phyloP scores from a whole-genome alignment of 306 rosid species.

The Senna siamea region DNA sequence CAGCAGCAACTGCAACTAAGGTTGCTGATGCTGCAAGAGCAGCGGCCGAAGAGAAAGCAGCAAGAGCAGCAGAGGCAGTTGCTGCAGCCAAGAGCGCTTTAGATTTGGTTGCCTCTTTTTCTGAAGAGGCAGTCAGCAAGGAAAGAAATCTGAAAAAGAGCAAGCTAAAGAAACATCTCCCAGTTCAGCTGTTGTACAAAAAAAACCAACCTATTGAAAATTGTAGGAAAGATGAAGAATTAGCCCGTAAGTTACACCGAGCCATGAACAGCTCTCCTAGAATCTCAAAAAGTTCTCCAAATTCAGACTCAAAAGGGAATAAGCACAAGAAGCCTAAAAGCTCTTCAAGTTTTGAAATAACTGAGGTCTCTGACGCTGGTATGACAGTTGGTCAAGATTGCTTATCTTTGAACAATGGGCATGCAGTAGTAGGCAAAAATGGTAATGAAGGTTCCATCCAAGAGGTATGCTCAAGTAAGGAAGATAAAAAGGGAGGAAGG shows the following conservation, averaged over 20 bases:
- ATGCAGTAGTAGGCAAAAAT: constrained; percentile 49
- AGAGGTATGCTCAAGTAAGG: constrained; percentile 64
- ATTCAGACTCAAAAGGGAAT: constrained; percentile 64
- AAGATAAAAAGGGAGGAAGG: constrained; percentile 53
- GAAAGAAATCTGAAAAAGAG: constrained; percentile 71
- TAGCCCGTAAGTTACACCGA: constrained; percentile 86
- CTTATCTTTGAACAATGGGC: constrained; percentile 60
- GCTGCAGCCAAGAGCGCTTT: constrained; percentile 88
- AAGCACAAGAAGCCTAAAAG: constrained; percentile 70
- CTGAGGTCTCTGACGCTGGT: constrained; percentile 55
- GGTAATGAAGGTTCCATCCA: constrained; percentile 56
- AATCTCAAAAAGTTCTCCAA: constrained; percentile 70
- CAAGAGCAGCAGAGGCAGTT: constrained; percentile 82
- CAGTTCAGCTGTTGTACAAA: constrained; percentile 92
- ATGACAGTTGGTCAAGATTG: constrained; percentile 52
- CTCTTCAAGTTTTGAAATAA: constrained; percentile 59
- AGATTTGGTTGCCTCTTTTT: constrained; percentile 83
- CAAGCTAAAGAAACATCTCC: constrained; percentile 90
- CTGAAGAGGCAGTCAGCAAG: constrained; percentile 62
- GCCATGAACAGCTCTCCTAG: constrained; percentile 95
- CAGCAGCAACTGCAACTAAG: constrained; percentile 68
- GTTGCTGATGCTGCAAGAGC: constrained; percentile 83
- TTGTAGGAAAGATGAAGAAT: constrained; percentile 81
- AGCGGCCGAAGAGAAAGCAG: constrained; percentile 81
- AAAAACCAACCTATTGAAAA: constrained; percentile 79